A percentile compares a stretch with the other conserved stretches of the same genome.
These are phyloP conservation scores for Mycena floridula DNA, from an alignment of 768 basidiomycete species.

Conservation along the genomic window DNA sequence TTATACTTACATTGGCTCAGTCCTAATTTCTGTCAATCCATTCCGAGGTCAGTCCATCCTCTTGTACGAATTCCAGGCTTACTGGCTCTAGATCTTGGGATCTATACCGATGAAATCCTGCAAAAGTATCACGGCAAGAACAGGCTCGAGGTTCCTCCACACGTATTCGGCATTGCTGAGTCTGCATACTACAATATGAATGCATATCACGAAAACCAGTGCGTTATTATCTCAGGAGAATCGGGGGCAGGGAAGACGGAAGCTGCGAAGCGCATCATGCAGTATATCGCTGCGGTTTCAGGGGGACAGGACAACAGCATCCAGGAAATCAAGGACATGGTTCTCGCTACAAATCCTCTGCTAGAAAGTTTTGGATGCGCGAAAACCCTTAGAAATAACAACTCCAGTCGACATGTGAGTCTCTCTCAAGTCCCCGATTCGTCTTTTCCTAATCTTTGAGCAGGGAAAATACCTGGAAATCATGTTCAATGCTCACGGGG, in stretches of 20 bases:
- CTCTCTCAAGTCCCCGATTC: neutral
- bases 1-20: slow-evolving; percentile 98
- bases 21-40: slow-evolving; percentile 98
- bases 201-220: slow-evolving; percentile 98
- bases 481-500: slow-evolving; percentile 92
- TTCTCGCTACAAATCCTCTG: slow-evolving; percentile 94
- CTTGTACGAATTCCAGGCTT: slow-evolving; percentile 5
- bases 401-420: slow-evolving; percentile 95
- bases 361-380: slow-evolving; percentile 98
- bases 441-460: slow-evolving; percentile 12
- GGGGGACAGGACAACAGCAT: slow-evolving; percentile 86
- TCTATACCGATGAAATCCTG: slow-evolving; percentile 90
- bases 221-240: slow-evolving; percentile 98
- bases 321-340: slow-evolving; percentile 99
- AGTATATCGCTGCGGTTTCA: slow-evolving; percentile 97
- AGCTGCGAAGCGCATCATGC: slow-evolving; percentile 99
- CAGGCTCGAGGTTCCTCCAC: slow-evolving; percentile 93
- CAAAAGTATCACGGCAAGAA: slow-evolving; percentile 93
- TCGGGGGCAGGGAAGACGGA: slow-evolving; percentile 99
- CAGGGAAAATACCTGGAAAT: slow-evolving; percentile 99
- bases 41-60: slow-evolving; percentile 66
- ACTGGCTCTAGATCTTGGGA: slow-evolving; percentile 73
- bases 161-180: slow-evolving; percentile 97
- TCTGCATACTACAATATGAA: slow-evolving; percentile 99
- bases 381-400: slow-evolving; percentile 97